These are phyloP conservation scores for Colletotrichum navitas DNA, from an alignment of 2,329 filamentous ascomycete genomes.

Conservation along the genomic window DNA sequence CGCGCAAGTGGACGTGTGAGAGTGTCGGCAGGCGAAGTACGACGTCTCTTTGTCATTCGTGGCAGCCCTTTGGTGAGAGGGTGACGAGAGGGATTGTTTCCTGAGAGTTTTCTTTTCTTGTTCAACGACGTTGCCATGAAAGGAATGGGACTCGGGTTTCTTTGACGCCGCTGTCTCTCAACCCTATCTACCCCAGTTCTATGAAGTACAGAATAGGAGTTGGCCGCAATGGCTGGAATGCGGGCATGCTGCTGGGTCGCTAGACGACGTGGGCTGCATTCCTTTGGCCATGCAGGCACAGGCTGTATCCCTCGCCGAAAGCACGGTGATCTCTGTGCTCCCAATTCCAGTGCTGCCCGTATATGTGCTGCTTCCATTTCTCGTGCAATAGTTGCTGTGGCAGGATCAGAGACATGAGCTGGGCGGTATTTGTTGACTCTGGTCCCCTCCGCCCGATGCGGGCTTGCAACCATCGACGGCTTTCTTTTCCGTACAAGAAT, in stretches of 20 bases:
- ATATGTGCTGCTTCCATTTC: slow-evolving; percentile 37
- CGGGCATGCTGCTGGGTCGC: slow-evolving; percentile 38
- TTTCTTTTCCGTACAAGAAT: slow-evolving; percentile 42
- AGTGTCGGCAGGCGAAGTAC: slow-evolving; percentile 13
- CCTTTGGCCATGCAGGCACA: slow-evolving; percentile 32
- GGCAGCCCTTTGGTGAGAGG: slow-evolving; percentile 21
- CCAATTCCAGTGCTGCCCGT: slow-evolving; percentile 35
- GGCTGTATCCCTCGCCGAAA: slow-evolving; percentile 35
- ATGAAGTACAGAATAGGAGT: slow-evolving; percentile 15
- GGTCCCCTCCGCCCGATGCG: slow-evolving; percentile 29
- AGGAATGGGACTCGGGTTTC: slow-evolving; percentile 12
- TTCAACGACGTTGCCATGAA: slow-evolving; percentile 26
- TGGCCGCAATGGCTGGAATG: slow-evolving; percentile 36
- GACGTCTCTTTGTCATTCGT: slow-evolving; percentile 26
- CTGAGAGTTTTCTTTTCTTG: slow-evolving; percentile 22
- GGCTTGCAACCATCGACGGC: slow-evolving; percentile 40
- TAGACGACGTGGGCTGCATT: slow-evolving; percentile 39
- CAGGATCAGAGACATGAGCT: slow-evolving; percentile 37
- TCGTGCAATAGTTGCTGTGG: slow-evolving; percentile 39
- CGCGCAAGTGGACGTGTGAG: not conserved
- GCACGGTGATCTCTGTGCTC: slow-evolving; percentile 38
- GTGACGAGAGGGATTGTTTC: slow-evolving; percentile 20
- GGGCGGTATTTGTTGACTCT: slow-evolving; percentile 43
- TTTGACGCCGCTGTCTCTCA: slow-evolving; percentile 28
- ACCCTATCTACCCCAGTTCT: slow-evolving; percentile 26